Evolutionary conservation across 108 stramenopile genomes (phyloP), one percentile per base, ranked within the genome.

Genomic region (Nitzschia putrida): DNA sequence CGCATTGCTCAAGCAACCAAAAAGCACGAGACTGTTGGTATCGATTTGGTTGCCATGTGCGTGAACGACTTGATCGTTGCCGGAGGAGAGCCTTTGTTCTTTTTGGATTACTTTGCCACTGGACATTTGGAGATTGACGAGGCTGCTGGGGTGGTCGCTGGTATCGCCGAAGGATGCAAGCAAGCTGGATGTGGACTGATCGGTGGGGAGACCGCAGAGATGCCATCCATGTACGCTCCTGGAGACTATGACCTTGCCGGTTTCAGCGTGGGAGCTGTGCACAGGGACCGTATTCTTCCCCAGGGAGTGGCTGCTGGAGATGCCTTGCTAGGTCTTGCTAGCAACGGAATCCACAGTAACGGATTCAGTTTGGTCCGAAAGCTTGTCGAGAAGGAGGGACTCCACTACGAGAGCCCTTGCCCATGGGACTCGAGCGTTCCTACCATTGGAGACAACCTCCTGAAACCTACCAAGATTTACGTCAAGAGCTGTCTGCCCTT

Each of bases 181-280:
- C 91, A 99, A 81, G 82, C 96, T 34, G 88, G 90, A 44, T 97
- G 97, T 77, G 98, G 95, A 11, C 85, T 99, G 12, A 92, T 96
- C 74, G 98, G 98, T 16, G 98, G 98, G 9, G 98, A 99, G 77
- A 97, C 98, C 23, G 98, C 98, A n/a, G 98, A 99, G 67, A 99
- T 99, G 97, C 96, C 98, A n/a, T 94, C 93, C 56, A 96, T 99
- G 96, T 99, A 99, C 71, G 86, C 86, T n/a, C 88, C 90, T 22
- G 98, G 97, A 26, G 95, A 96, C 66, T 99, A 97, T 75, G 98
- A 99, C 85, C 77, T 99, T 41, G 98, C 97, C 47, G 98, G 98
- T 38, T 99, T 99, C 71, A 85, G 86, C 57, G 98, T 98, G 24
- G 98, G 98, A 38, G 98, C 98, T n/a, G 97, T 98, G 20, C 68